Evolutionary conservation across 371 early-diverging fungal genomes (phyloP).

Genomic region (Syncephalis plumigaleata): DNA sequence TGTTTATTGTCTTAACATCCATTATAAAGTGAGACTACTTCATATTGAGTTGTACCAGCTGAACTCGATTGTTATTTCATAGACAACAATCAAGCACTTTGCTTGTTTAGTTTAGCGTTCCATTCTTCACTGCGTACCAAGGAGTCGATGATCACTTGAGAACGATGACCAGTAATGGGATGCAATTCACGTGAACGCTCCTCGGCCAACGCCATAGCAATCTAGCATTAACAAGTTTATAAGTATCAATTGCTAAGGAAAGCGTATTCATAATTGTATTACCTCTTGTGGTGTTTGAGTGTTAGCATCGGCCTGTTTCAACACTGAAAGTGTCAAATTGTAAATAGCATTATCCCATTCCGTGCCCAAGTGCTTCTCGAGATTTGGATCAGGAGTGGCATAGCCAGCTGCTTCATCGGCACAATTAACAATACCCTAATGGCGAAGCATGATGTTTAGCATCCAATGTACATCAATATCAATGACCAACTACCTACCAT

Average conservation of each 20-base stretch:
- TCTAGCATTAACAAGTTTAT: constrained; percentile 7
- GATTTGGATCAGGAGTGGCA: constrained; percentile 14
- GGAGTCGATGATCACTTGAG: constrained; percentile 10
- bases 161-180: constrained; percentile 19
- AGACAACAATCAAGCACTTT: too few species aligned
- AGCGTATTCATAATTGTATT: too few species aligned
- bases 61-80: too few species aligned
- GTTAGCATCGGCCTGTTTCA: constrained; percentile 5
- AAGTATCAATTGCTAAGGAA: constrained; percentile 1
- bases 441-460: background rate
- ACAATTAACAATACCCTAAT: constrained; percentile 19
- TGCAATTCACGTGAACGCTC: constrained; percentile 7
- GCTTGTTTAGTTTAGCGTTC: too few species aligned
- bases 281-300: constrained; percentile 7
- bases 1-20: too few species aligned
- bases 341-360: constrained; percentile 14
- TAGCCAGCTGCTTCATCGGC: constrained; percentile 15
- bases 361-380: constrained; percentile 16
- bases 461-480: background rate
- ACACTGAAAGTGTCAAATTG: constrained; percentile 5
- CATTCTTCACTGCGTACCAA: constrained; percentile 12
- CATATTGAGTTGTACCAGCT: too few species aligned
- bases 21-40: too few species aligned
- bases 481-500: constrained; percentile 2
- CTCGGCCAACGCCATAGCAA: constrained; percentile 15